A percentile compares a stretch with the other conserved stretches of the same genome.
phyloP scores from a whole-genome alignment of 495 filamentous ascomycete genomes.

The Podospora australis region DNA sequence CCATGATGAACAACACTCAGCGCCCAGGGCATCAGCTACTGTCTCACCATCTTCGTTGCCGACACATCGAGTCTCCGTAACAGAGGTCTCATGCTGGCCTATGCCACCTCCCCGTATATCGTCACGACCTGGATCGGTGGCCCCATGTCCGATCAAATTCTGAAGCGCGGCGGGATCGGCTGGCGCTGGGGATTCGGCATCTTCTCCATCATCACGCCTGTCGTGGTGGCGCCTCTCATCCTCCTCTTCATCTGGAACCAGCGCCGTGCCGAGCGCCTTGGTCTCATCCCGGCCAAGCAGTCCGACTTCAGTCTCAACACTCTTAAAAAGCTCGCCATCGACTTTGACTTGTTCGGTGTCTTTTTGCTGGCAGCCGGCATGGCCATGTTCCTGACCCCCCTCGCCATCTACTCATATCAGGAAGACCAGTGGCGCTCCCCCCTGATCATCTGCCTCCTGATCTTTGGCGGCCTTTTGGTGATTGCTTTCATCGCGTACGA shows the following conservation, averaged over 20 bases:
- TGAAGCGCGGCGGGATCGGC: constrained; percentile 26
- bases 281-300: constrained; percentile 35
- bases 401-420: constrained; percentile 45
- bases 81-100: constrained; percentile 56
- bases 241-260: constrained; percentile 51
- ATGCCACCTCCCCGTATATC: constrained; percentile 56
- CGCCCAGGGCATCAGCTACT: constrained; percentile 49
- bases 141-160: constrained; percentile 37
- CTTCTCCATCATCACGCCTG: constrained; percentile 50
- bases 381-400: constrained; percentile 57
- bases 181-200: constrained; percentile 62
- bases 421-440: constrained; percentile 41
- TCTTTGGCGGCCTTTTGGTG: constrained; percentile 51
- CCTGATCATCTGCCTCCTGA: constrained; percentile 51
- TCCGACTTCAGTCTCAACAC: constrained; percentile 39
- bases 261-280: constrained; percentile 47
- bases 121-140: constrained; percentile 50
- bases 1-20: constrained; percentile 15
- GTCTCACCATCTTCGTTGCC: constrained; percentile 54
- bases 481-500: constrained; percentile 56
- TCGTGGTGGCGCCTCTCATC: constrained; percentile 46
- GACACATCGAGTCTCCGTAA: constrained; percentile 57
- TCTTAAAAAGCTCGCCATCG: constrained; percentile 44
- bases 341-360: constrained; percentile 56
- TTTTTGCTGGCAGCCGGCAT: constrained; percentile 52